Evolutionary conservation across 2,329 filamentous ascomycete genomes (phyloP).

Genomic region (Coniochaeta sp.): DNA sequence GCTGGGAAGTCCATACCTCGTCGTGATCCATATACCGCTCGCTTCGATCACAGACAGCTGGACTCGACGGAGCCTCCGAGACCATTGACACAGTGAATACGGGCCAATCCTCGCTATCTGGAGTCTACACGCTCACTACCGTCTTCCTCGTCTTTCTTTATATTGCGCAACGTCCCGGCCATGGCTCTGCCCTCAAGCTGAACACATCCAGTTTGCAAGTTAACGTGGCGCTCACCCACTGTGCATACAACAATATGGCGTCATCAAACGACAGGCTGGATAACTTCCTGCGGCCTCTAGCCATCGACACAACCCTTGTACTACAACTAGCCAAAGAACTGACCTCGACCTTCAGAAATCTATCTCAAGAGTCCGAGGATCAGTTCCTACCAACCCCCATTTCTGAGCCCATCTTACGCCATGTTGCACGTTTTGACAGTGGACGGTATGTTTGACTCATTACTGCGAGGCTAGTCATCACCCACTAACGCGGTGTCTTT

Average conservation of each 20-base stretch:
- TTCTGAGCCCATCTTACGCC: slow-evolving; percentile 49
- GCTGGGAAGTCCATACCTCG: neutral
- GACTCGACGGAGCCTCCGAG: neutral
- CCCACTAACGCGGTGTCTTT: neutral
- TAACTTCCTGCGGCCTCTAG: slow-evolving; percentile 44
- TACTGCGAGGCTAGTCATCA: neutral
- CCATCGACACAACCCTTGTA: slow-evolving; percentile 37
- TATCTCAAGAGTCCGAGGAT: slow-evolving; percentile 44
- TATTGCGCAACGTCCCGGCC: neutral
- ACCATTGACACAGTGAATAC: neutral
- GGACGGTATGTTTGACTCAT: slow-evolving; percentile 35
- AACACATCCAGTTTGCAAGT: neutral
- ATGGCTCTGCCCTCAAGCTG: neutral
- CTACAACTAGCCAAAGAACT: slow-evolving; percentile 40
- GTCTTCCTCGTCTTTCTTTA: neutral
- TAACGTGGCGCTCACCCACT: neutral
- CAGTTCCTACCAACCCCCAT: slow-evolving; percentile 58
- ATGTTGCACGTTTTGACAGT: slow-evolving; percentile 28
- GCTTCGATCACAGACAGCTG: neutral
- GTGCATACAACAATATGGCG: neutral
- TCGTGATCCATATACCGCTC: neutral
- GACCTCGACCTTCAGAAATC: slow-evolving; percentile 34
- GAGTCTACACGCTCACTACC: neutral
- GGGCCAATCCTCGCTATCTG: neutral
- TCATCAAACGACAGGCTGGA: slow-evolving; percentile 16